These are phyloP conservation scores for Aspergillus avenaceus DNA, from an alignment of 495 filamentous ascomycete genomes.

Conservation along the genomic window DNA sequence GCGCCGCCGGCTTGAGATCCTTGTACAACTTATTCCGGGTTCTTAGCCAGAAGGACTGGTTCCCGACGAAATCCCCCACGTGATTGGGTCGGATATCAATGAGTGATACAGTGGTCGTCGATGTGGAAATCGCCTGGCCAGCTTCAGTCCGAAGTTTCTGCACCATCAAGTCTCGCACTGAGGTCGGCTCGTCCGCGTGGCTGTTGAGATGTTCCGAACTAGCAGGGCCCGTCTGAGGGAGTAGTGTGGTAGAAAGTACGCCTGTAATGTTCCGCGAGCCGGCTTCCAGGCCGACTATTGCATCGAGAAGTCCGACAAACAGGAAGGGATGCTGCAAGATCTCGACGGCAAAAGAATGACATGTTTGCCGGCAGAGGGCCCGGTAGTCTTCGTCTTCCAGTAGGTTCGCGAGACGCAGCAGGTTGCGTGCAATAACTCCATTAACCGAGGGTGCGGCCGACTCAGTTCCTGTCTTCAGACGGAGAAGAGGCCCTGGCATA, in stretches of 20 bases:
- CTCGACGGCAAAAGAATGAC: slow-evolving; percentile 81
- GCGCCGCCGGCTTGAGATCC: slow-evolving; percentile 36
- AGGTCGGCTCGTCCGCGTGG: slow-evolving; percentile 24
- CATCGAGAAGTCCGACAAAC: slow-evolving; percentile 73
- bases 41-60: slow-evolving; percentile 49
- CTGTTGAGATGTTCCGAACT: slow-evolving; percentile 17
- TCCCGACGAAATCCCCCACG: slow-evolving; percentile 48
- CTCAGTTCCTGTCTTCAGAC: slow-evolving; percentile 92
- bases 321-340: slow-evolving; percentile 88
- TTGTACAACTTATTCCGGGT: slow-evolving; percentile 44
- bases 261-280: slow-evolving; percentile 43
- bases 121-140: slow-evolving; percentile 34
- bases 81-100: slow-evolving; percentile 38
- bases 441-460: slow-evolving; percentile 85
- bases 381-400: slow-evolving; percentile 64
- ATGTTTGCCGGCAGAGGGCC: slow-evolving; percentile 65
- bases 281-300: slow-evolving; percentile 68
- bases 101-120: slow-evolving; percentile 29
- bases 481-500: slow-evolving; percentile 72
- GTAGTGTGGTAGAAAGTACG: slow-evolving; percentile 30
- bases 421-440: slow-evolving; percentile 74
- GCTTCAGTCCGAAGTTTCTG: slow-evolving; percentile 37
- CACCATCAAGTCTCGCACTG: slow-evolving; percentile 34
- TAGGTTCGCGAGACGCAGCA: slow-evolving; percentile 70
- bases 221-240: slow-evolving; percentile 10